phyloP scores from a whole-genome alignment of 2,329 filamentous ascomycete genomes.

The Paecilomyces sp. region DNA sequence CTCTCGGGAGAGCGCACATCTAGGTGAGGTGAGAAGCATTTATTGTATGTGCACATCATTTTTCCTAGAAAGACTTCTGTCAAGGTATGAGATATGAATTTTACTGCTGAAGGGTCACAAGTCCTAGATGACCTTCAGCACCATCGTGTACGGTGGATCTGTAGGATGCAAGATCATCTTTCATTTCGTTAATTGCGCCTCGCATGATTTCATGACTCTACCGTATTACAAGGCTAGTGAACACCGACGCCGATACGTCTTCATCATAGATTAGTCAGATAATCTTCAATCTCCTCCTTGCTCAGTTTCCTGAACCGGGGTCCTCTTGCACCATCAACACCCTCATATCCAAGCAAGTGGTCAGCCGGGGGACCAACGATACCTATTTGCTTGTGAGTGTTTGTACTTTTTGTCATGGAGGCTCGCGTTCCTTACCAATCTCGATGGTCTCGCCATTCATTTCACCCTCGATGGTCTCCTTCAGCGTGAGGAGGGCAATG shows the following conservation, averaged over 20 bases:
- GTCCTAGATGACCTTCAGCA: neutral
- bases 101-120: neutral
- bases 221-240: slow-evolving; percentile 17
- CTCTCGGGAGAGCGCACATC: neutral
- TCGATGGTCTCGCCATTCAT: slow-evolving; percentile 99
- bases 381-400: slow-evolving; percentile 46
- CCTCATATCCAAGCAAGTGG: slow-evolving; percentile 76
- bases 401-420: neutral
- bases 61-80: neutral
- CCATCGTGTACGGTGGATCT: neutral
- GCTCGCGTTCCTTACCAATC: slow-evolving; percentile 60
- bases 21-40: neutral
- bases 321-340: slow-evolving; percentile 34
- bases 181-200: slow-evolving; percentile 7
- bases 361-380: slow-evolving; percentile 94
- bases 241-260: slow-evolving; percentile 10
- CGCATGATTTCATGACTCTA: slow-evolving; percentile 18
- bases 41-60: neutral
- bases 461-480: slow-evolving; percentile 98
- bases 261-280: slow-evolving; percentile 89
- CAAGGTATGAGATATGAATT: neutral
- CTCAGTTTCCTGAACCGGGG: slow-evolving; percentile 59
- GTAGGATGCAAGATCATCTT: neutral
- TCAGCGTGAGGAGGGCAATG: slow-evolving; percentile 92
- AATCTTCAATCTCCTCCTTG: slow-evolving; percentile 98